Base-by-base conservation (phyloP, 164 flowering plant genomes). In the Vitis rotundifolia region DNA sequence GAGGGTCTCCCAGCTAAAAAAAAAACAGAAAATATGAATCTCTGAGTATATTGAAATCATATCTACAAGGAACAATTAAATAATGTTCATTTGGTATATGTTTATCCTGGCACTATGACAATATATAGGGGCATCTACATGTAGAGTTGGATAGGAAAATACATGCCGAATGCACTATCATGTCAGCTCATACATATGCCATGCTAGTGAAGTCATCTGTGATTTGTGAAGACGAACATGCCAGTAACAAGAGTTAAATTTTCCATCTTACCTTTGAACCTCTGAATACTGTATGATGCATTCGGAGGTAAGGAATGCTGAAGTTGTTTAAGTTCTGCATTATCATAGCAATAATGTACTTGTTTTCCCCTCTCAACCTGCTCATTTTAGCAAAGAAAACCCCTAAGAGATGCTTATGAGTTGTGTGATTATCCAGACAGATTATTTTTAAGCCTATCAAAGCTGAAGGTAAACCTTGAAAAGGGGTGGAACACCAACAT, bases 351-450 rank as follows among this genome's bases (percentile, higher is more conserved):
- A 68, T 96, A 96, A 70, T 86, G 68, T 64, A 73, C 89, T 59
- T 93, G 95, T 76, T 91, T 96, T 60, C 97, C 97, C 69, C 97
- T 86, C 78, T 91, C 98, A 73, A 96, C 99, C 99, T 95, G 79
- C 58, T 19, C 18, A 64, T 54, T 59, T 59, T 55, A 72, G 26
- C 8, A 71, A 60, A 50, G 59, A 26, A 31, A 69, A 61, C 5
- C 44, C 44, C 44, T 37, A 37, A 18, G 3, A 48, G 11, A 70
- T 8, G 52, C 0, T 16, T 1, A 26, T 19, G 9, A 16, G 26
- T 4, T 2, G n/a, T 31, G 55, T 28, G n/a, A 14, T 22, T 52
- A 18, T 49, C 12, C 59, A 50, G 28, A 47, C 47, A 59, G 7
- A 68, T 64, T 9, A 22, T 16, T 6, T 49, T 9, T 9, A 13